These are phyloP conservation scores for Echinochloa phyllopogon DNA, from an alignment of 176 grass and related monocot genomes.

Conservation along the genomic window DNA sequence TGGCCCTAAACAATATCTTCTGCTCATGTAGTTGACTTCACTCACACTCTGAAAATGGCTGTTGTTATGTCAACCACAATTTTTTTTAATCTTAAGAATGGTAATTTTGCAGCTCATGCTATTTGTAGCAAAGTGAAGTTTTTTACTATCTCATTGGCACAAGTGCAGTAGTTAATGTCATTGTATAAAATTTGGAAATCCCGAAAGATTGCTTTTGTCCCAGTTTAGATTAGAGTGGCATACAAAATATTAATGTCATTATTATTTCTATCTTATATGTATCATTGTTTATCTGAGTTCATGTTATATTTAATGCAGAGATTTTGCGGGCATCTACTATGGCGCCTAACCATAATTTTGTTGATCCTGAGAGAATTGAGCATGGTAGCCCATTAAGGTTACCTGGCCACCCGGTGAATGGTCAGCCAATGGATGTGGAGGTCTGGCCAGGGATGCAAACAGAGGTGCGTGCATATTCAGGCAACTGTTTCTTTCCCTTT, in stretches of 20 bases:
- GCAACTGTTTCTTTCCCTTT: no score
- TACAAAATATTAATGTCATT: conserved; percentile 6
- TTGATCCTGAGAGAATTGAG: conserved; percentile 92
- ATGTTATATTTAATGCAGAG: conserved; percentile 70
- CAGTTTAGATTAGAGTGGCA: conserved; percentile 26
- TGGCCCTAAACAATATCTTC: not conserved
- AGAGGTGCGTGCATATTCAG: conserved; percentile 61
- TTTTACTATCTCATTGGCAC: not conserved
- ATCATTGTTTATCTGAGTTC: conserved; percentile 11
- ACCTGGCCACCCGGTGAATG: conserved; percentile 75
- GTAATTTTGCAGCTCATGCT: conserved; percentile 18
- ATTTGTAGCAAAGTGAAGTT: conserved; percentile 36
- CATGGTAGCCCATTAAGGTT: conserved; percentile 88
- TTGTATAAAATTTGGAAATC: conserved; percentile 16
- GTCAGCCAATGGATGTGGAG: conserved; percentile 97
- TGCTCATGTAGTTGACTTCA: not conserved
- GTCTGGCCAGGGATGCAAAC: conserved; percentile 85
- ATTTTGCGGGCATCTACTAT: conserved; percentile 85
- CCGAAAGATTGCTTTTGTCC: not conserved
- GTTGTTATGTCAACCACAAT: not conserved
- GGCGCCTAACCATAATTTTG: conserved; percentile 73
- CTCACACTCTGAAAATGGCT: conserved; percentile 20
- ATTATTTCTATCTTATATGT: conserved; percentile 17
- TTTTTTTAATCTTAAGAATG: conserved; percentile 10
- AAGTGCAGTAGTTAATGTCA: conserved; percentile 4